These are phyloP conservation scores for Phycomyces blakesleeanus DNA, from an alignment of 192 early-diverging fungal species.

Conservation along the genomic window DNA sequence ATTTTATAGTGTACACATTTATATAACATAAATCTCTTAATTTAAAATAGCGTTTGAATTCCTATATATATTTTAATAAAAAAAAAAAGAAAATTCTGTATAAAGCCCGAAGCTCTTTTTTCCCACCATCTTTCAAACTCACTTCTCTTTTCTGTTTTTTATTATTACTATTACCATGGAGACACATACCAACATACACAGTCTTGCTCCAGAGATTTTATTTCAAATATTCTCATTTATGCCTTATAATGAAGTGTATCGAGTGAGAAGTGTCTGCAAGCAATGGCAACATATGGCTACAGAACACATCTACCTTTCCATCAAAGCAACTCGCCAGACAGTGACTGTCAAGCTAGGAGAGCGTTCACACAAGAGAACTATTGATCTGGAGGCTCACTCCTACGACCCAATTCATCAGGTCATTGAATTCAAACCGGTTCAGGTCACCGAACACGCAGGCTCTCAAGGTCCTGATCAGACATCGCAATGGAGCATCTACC, in stretches of 20 bases:
- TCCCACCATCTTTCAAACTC: background rate
- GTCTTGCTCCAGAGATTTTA: conserved; percentile 25
- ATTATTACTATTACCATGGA: background rate
- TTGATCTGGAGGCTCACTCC: conserved; percentile 5
- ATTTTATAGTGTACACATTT: too few relatives aligned
- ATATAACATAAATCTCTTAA: too few relatives aligned
- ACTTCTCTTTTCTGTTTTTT: background rate
- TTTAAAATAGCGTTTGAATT: too few relatives aligned
- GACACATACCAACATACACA: background rate
- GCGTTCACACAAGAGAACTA: background rate
- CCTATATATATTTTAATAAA: too few relatives aligned
- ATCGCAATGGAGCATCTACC: conserved; percentile 10
- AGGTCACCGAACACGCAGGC: conserved; percentile 5
- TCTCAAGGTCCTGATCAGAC: background rate
- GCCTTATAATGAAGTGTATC: conserved; percentile 18
- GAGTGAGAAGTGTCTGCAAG: conserved; percentile 5
- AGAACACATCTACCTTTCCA: conserved; percentile 10
- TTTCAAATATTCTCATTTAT: conserved; percentile 20
- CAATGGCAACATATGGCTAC: conserved; percentile 7
- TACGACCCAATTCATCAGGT: conserved; percentile 21
- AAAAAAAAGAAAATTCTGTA: too few relatives aligned
- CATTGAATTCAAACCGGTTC: conserved; percentile 33
- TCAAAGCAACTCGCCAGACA: background rate
- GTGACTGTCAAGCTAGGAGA: conserved; percentile 16
- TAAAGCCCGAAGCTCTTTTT: conserved; percentile 2